These are phyloP conservation scores for Komagataella phaffii DNA, from an alignment of 805 yeast species.

Conservation along the genomic window DNA sequence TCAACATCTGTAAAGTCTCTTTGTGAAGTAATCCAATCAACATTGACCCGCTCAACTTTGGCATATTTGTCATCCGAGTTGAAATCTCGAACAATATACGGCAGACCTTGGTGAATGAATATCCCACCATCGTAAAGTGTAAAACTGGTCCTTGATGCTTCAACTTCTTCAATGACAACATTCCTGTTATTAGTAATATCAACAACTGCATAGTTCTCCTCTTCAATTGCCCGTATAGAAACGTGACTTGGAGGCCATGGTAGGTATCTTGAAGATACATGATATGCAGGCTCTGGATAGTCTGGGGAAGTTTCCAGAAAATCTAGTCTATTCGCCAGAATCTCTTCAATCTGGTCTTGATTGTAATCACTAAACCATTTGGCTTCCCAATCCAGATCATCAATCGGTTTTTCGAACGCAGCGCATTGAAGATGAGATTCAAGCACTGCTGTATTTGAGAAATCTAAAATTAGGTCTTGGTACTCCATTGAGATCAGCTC, in stretches of 20 bases:
- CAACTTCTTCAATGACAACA: constrained; percentile 76
- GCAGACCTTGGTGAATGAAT: constrained; percentile 84
- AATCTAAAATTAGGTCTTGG: constrained; percentile 46
- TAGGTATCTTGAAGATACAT: constrained; percentile 41
- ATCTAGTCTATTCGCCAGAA: constrained; percentile 25
- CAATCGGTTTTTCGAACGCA: constrained; percentile 70
- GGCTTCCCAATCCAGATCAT: constrained; percentile 32
- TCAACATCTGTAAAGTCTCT: constrained; percentile 91
- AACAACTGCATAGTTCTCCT: constrained; percentile 75
- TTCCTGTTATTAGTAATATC: constrained; percentile 73
- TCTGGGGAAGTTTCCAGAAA: constrained; percentile 26
- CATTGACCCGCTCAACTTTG: constrained; percentile 76
- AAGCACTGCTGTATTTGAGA: constrained; percentile 46
- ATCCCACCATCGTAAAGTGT: constrained; percentile 89
- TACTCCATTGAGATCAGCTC: constrained; percentile 38
- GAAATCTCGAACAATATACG: constrained; percentile 77
- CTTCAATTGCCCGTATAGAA: constrained; percentile 73
- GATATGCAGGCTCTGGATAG: constrained; percentile 39
- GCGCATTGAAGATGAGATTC: constrained; percentile 92
- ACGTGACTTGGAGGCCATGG: constrained; percentile 79
- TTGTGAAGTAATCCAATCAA: constrained; percentile 88
- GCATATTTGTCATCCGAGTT: constrained; percentile 72
- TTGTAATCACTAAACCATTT: constrained; percentile 37
- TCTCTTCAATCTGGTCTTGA: constrained; percentile 14
- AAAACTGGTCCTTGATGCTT: constrained; percentile 78